Base-by-base conservation (phyloP, 495 filamentous ascomycete genomes). In the Talaromyces stipitatus region DNA sequence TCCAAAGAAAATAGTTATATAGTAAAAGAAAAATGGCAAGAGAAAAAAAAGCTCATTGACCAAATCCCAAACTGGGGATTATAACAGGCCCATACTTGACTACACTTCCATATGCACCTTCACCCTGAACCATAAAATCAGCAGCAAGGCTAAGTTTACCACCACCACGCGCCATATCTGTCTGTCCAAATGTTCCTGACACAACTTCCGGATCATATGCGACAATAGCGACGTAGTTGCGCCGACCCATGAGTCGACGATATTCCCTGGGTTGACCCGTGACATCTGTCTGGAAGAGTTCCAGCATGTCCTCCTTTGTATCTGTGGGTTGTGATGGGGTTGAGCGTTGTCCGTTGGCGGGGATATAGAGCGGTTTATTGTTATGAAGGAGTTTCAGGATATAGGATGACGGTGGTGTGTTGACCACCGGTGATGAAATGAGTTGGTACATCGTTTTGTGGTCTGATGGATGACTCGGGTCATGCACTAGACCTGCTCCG, bases 381-480 rank as follows among this genome's bases (percentile, higher is more conserved):
- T 66, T 71, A 78, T 97, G 91, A 12, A 98, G 85, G 66, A 97
- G 82, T 63, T 94, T 92, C 58, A 97, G 77, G 36, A 98, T 84
- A 71, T 96, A 95, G 43, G 81, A 81, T 18, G 87, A 80, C 0
- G 88, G 87, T 0, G 95, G 92, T 0, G 85, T 87, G 57, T 96
- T 95, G 56, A 97, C 92, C 62, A 97, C 88, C 28, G 90, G 84
- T 3, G 90, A 90, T 12, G 91, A 82, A 66, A 98, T 96, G 63
- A 98, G 82, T 65, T 98, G 94, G 75, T 95, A 98, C 94, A 98
- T 98, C 11, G 94, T 97, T 72, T 98, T 98, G 78, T 98, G 92
- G 72, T 96, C 91, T 18, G 78, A 79, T 0, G 92, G 92, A 68
- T 92, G 89, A 20, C 85, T 75, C 0, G 95, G 95, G 73, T 98